Base-by-base conservation (phyloP, 495 filamentous ascomycete species). In the Astrocystis sublimbata region DNA sequence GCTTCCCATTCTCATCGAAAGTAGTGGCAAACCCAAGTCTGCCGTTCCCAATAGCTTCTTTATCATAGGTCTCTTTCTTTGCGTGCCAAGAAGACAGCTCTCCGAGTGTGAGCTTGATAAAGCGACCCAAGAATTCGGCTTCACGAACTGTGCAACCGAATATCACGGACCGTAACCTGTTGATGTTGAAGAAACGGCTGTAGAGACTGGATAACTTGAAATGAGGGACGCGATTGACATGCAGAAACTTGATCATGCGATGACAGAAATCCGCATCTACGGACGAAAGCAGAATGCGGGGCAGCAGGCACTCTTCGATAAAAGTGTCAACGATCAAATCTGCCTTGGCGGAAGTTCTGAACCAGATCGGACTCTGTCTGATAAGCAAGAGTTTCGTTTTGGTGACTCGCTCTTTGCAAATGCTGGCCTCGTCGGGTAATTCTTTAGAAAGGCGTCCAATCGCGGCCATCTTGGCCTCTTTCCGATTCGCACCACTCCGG, bases 291-390 rank as follows among this genome's bases (percentile, higher is more conserved):
- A 93, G 81, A 35, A 96, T 78, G 21, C 96, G 87, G 10, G 96
- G 94, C 26, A 97, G 74, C 59, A 99, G 87, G 72, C 96, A 99
- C 64, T 93, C 86, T 69, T 97, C 92, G 30, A 98, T 81, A 23
- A 99, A 75, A 4, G 86, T 83, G 64, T 90, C 82, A 56, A 92
- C 87, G 6, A 94, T 76, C 12, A 78, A 80, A 53, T 93, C 85
- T 30, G 82, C 78, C 61, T 89, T 89, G 23, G 79, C 77, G 8
- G 92, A 96, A 24, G 84, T 75, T 54, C 86, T 80, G 75, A 96
- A 93, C 69, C 70, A 72, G 45, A 66, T 67, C 19, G 61, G 41
- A 31, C 70, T 72, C 42, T 96, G 92, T 56, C 87, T 86, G 54
- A 83, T 80, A 21, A 96, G 74, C 49, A 90, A 83, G 17, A 81